phyloP scores from a whole-genome alignment of 2,329 filamentous ascomycete species.

The Helminthosporium solani region DNA sequence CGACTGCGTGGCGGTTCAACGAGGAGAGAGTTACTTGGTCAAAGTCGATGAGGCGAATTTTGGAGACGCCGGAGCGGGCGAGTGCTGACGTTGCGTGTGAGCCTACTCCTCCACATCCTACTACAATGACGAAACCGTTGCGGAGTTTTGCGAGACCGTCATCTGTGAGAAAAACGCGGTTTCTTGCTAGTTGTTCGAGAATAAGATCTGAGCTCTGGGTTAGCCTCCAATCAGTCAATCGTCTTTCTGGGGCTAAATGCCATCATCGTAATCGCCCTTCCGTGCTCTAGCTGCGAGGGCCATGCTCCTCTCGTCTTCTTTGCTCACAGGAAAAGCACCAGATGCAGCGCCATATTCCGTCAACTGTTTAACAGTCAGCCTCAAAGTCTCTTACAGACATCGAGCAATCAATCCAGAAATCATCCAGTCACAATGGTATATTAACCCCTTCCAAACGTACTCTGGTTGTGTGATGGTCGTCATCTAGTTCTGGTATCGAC shows the following conservation, averaged over 20 bases:
- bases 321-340: slow-evolving; percentile 40
- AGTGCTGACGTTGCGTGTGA: slow-evolving; percentile 87
- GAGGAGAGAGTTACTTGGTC: slow-evolving; percentile 96
- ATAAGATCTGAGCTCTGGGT: slow-evolving; percentile 68
- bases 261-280: slow-evolving; percentile 65
- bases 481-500: slow-evolving; percentile 59
- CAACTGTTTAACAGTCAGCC: slow-evolving; percentile 49
- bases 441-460: no score
- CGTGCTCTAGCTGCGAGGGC: slow-evolving; percentile 61
- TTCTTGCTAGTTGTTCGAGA: slow-evolving; percentile 89
- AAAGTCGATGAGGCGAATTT: slow-evolving; percentile 88
- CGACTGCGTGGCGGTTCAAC: slow-evolving; percentile 92
- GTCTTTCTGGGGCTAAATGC: slow-evolving; percentile 35
- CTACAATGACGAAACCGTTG: slow-evolving; percentile 79
- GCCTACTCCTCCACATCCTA: slow-evolving; percentile 92
- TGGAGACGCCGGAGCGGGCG: slow-evolving; percentile 84
- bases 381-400: neutral
- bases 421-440: no score
- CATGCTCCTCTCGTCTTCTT: slow-evolving; percentile 60
- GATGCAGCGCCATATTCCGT: slow-evolving; percentile 61
- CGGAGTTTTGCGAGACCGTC: slow-evolving; percentile 79
- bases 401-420: neutral
- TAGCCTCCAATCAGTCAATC: slow-evolving; percentile 6
- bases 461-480: slow-evolving; percentile 53
- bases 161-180: slow-evolving; percentile 84